Conservation (phyloP, 192 early-diverging fungal species). For the Mortierella alpina region DNA sequence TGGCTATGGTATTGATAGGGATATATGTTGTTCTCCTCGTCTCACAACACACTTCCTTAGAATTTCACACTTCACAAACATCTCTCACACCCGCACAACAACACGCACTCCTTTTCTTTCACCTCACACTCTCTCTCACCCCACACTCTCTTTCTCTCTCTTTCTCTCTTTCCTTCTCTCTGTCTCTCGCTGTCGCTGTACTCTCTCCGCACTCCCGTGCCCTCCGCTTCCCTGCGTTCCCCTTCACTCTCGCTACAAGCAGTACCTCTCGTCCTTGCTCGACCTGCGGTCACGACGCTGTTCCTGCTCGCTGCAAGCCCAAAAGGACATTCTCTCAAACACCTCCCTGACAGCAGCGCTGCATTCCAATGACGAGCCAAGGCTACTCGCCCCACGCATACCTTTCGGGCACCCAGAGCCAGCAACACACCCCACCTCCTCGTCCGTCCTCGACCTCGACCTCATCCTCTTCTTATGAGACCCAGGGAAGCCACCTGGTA, state of each 20-base stretch:
- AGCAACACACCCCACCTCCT: conserved; percentile 25
- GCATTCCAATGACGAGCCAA: conserved; percentile 28
- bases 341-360: background rate
- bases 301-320: background rate
- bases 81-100: background rate
- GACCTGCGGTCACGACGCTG: background rate
- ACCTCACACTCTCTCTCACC: background rate
- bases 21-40: no score
- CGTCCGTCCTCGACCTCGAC: conserved; percentile 33
- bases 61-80: no score
- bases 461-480: conserved; percentile 24
- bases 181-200: background rate
- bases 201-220: background rate
- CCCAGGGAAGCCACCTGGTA: conserved; percentile 43
- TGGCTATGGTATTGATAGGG: no score
- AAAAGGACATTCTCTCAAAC: background rate
- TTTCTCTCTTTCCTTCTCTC: background rate
- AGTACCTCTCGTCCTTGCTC: background rate
- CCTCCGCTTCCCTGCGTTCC: background rate
- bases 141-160: background rate
- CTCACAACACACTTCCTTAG: no score
- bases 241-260: background rate
- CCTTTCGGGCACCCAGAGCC: conserved; percentile 33
- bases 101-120: background rate
- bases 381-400: conserved; percentile 47